Conservation (phyloP, 164 flowering plant genomes). For the Litsea cubeba region DNA sequence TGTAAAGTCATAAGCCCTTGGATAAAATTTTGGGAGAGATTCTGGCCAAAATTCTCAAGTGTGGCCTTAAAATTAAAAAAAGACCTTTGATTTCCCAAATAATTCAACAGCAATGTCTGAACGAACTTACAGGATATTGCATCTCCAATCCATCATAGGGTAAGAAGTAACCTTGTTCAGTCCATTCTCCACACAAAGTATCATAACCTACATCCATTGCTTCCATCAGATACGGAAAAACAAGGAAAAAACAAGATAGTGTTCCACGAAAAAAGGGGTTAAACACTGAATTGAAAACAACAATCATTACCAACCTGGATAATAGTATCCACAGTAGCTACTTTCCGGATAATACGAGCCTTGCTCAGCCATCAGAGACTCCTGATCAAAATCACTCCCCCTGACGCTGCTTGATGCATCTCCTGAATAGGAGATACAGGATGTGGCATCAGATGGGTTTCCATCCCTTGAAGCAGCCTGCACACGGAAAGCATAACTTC, state of each 20-base stretch:
- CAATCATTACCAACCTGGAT: slow-evolving; percentile 37
- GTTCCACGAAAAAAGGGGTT: no score
- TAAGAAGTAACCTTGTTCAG: slow-evolving; percentile 38
- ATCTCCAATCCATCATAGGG: slow-evolving; percentile 34
- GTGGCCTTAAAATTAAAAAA: background rate
- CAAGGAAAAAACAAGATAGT: background rate
- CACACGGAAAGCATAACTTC: background rate
- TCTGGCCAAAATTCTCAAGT: background rate
- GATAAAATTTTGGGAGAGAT: background rate
- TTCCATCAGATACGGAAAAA: background rate
- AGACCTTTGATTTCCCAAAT: background rate
- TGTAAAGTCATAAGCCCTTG: no score
- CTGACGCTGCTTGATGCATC: slow-evolving; percentile 31
- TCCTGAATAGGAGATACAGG: slow-evolving; percentile 40
- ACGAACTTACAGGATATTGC: slow-evolving; percentile 45
- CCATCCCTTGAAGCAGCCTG: slow-evolving; percentile 33
- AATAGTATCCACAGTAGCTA: slow-evolving; percentile 45
- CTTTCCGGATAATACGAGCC: slow-evolving; percentile 23
- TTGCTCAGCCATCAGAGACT: slow-evolving; percentile 28
- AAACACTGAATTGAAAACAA: background rate
- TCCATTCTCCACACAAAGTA: slow-evolving; percentile 29
- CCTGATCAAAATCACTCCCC: slow-evolving; percentile 35
- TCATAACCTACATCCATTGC: slow-evolving; percentile 35
- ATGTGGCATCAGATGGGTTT: slow-evolving; percentile 35
- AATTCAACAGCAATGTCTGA: background rate